These are phyloP conservation scores for Collybia nuda DNA, from an alignment of 768 basidiomycete species.

Conservation along the genomic window DNA sequence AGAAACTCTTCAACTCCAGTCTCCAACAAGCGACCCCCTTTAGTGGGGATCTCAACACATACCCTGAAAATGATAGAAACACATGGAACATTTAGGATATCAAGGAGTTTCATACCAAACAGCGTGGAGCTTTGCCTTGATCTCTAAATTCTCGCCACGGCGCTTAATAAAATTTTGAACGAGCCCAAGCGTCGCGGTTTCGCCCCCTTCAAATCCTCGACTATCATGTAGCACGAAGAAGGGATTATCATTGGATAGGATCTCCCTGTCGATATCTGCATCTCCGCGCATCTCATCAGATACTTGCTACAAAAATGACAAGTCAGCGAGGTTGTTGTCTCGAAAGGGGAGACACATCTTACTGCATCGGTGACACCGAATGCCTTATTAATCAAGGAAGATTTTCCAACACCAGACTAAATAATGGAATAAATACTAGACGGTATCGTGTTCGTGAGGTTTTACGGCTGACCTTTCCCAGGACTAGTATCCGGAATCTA, in stretches of 20 bases:
- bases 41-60: conserved; percentile 19
- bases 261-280: conserved; percentile 18
- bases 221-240: conserved; percentile 30
- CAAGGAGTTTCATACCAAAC: conserved; percentile 17
- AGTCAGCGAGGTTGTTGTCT: too few species aligned
- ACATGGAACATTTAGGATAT: too few species aligned
- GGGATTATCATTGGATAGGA: conserved; percentile 18
- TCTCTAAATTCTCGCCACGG: background rate
- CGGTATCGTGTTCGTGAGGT: background rate
- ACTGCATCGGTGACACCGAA: conserved; percentile 25
- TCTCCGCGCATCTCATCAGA: background rate
- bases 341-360: background rate
- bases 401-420: conserved; percentile 29
- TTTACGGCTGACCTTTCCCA: conserved; percentile 21
- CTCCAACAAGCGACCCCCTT: conserved; percentile 16
- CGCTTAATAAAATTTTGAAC: conserved; percentile 22
- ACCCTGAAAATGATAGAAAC: conserved; percentile 19
- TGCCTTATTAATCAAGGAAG: conserved; percentile 23
- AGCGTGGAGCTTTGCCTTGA: conserved; percentile 20
- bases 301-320: background rate
- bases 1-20: conserved; percentile 23
- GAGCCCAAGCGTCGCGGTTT: conserved; percentile 11
- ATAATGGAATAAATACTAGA: background rate
- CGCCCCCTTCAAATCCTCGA: conserved; percentile 28
- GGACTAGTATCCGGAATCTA: conserved; percentile 24